Base-by-base conservation (phyloP, 306 rosid species). In the Quercus ilex region DNA sequence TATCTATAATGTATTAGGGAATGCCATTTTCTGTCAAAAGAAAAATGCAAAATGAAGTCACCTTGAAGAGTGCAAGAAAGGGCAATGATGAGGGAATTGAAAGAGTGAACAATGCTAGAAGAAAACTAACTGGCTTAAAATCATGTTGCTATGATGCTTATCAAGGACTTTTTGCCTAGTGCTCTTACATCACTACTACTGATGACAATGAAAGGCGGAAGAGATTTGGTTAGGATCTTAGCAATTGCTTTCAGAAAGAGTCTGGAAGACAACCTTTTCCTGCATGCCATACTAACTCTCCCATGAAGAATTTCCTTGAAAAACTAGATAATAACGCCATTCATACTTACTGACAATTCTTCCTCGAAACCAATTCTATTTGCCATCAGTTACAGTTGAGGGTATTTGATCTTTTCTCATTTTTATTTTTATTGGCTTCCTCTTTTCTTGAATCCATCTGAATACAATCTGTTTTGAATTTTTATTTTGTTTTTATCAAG, bases 381-480 rank as follows among this genome's bases (percentile, higher is more conserved):
- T 94, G 97, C 59, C 83, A 92, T 76, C 94, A 88, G 68, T 84
- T 94, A 74, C 98, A 94, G 94, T 91, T 88, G 69, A 86, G 96
- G 83, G 14, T 71, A 43, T 26, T 15, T 4, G 10, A 1, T 49
- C 15, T 52, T n/a, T 59, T 12, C n/a, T 68, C 17, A 4, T 30
- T 55, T 70, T 11, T 49, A 3, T 10, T 2, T 46, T 46, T 46
- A 11, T 46, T 46, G 53, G 13, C 53, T 46, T 46, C 53, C 15
- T 4, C 14, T 46, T 46, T 20, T 35, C 55, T 19, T 28, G 38
- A 38, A 55, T 19, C 6, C 65, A 5, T 38, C 23, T 52, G 19
- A 73, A 72, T 43, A 52, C 76, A 43, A 20, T 8, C 33, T 19
- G 14, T 19, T 38, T 38, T 38, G 1, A 23, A 25, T 10, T 23